Conservation (phyloP, 345 rosid species). For the Hibiscus trionum region DNA sequence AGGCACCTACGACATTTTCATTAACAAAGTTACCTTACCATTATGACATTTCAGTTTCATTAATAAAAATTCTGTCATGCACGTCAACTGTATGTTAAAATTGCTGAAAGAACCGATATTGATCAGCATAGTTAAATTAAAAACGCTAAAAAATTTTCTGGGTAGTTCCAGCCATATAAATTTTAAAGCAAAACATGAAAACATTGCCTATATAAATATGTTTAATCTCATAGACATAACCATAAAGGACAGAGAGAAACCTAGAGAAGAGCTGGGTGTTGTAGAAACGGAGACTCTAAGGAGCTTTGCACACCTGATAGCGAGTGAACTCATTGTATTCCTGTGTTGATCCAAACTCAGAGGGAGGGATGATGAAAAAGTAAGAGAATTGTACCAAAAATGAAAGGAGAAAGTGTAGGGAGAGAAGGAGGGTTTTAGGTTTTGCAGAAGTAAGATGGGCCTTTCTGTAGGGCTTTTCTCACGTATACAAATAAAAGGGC, state of each 20-base stretch:
- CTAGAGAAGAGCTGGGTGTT: constrained; percentile 19
- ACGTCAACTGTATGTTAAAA: constrained; percentile 12
- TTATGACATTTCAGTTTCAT: background rate
- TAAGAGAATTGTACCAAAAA: background rate
- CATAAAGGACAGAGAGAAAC: constrained; percentile 14
- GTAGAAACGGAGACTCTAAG: constrained; percentile 19
- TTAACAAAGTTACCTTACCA: constrained; percentile 6
- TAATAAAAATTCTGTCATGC: background rate
- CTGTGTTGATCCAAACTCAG: background rate
- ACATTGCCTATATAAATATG: background rate
- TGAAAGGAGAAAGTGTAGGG: background rate
- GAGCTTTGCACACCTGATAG: constrained; percentile 22
- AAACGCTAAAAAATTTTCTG: background rate
- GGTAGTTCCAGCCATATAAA: background rate
- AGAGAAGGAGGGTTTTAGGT: background rate
- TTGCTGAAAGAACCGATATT: constrained; percentile 1
- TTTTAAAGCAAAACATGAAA: background rate
- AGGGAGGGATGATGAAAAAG: background rate
- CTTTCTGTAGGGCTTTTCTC: background rate
- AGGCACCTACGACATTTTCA: constrained; percentile 19
- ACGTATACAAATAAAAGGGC: no score
- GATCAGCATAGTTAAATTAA: background rate
- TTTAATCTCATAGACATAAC: background rate
- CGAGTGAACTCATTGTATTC: constrained; percentile 30
- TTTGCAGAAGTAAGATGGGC: background rate